Conservation (phyloP, 495 filamentous ascomycete genomes). For the Annulohypoxylon moriforme region DNA sequence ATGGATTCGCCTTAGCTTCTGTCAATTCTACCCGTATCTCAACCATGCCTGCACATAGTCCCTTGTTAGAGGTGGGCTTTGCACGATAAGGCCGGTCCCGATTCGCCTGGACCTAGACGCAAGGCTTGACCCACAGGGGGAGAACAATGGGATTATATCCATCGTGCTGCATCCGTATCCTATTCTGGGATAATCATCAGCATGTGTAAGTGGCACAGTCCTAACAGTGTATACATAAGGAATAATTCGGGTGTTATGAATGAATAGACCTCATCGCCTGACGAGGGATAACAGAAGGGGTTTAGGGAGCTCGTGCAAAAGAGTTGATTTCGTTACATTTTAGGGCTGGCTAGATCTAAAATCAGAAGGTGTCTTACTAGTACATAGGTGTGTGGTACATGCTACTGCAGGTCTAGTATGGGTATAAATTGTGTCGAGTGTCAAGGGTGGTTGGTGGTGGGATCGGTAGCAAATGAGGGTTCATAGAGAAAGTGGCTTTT, state of each 20-base stretch:
- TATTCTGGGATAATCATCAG: constrained; percentile 24
- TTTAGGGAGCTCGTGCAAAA: constrained; percentile 20
- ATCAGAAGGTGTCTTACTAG: constrained; percentile 28
- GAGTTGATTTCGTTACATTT: constrained; percentile 24
- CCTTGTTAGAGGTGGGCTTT: constrained; percentile 15
- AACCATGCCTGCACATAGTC: constrained; percentile 18
- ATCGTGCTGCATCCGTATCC: constrained; percentile 15
- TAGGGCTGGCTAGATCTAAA: constrained; percentile 21
- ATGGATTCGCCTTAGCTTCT: constrained; percentile 2
- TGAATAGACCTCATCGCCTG: constrained; percentile 16
- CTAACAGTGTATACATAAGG: background rate
- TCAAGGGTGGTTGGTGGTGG: background rate
- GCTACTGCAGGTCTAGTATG: background rate
- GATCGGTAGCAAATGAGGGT: background rate
- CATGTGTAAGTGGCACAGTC: constrained; percentile 11
- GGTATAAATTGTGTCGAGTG: background rate
- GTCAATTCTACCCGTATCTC: constrained; percentile 12
- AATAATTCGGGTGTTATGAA: constrained; percentile 8
- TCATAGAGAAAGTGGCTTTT: background rate
- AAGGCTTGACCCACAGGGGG: constrained; percentile 13
- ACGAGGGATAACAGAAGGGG: constrained; percentile 25
- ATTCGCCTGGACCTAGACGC: constrained; percentile 24
- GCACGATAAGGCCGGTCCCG: constrained; percentile 22
- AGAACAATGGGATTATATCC: constrained; percentile 17
- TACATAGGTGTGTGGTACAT: background rate